Percentiles rank a stretch among this genome's conserved stretches.
Conservation (phyloP, 2,329 filamentous ascomycete species). For the Paracoccidioides brasiliensis region DNA sequence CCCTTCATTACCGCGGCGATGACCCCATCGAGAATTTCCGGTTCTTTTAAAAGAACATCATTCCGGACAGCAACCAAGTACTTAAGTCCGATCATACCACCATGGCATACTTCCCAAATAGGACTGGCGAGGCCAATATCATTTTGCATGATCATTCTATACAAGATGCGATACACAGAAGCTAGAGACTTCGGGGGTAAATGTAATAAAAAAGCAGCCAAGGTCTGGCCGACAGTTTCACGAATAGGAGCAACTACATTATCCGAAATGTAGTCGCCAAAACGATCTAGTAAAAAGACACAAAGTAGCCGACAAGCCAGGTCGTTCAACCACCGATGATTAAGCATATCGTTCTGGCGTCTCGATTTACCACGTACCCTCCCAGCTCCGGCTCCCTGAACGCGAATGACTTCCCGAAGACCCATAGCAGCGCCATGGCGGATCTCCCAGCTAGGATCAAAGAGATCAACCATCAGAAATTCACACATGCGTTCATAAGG, state of each 20-base stretch:
- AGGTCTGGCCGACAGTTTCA: slow-evolving; percentile 85
- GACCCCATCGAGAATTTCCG: slow-evolving; percentile 80
- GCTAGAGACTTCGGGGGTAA: slow-evolving; percentile 68
- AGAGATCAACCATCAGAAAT: slow-evolving; percentile 83
- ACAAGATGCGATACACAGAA: slow-evolving; percentile 69
- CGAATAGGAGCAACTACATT: slow-evolving; percentile 92
- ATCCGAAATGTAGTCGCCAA: slow-evolving; percentile 95
- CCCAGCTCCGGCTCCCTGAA: slow-evolving; percentile 83
- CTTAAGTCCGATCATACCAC: slow-evolving; percentile 90
- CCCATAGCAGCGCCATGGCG: slow-evolving; percentile 94
- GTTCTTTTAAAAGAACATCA: slow-evolving; percentile 73
- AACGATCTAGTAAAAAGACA: slow-evolving; percentile 93
- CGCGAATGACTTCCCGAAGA: slow-evolving; percentile 75
- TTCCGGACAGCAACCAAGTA: slow-evolving; percentile 93
- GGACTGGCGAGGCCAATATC: slow-evolving; percentile 60
- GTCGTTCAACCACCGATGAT: slow-evolving; percentile 82
- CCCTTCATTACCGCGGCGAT: slow-evolving; percentile 91
- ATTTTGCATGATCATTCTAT: slow-evolving; percentile 83
- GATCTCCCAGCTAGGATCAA: slow-evolving; percentile 88
- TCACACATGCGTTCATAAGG: slow-evolving; percentile 90
- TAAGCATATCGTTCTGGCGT: slow-evolving; percentile 63
- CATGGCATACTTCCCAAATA: slow-evolving; percentile 91
- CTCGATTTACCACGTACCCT: slow-evolving; percentile 57
- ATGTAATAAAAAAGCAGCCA: slow-evolving; percentile 79
- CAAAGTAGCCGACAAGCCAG: slow-evolving; percentile 89